A percentile compares a stretch with the other conserved stretches of the same genome.
Evolutionary conservation across 208 protist genomes (phyloP).

Genomic region (Angomonas desouzai): DNA sequence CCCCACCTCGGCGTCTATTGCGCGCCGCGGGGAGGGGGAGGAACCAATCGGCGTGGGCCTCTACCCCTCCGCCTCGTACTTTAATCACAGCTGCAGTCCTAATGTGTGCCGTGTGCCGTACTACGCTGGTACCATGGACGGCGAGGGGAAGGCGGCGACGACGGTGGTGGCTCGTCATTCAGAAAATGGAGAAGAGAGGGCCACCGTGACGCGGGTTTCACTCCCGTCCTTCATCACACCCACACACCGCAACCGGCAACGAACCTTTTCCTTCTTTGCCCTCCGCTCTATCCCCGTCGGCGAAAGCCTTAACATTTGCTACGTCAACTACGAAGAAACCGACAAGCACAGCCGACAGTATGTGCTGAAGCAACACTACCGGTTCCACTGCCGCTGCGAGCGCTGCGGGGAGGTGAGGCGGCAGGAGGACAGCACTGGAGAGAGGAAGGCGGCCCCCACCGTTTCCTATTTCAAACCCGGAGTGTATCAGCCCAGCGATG

Average conservation of each 20-base stretch:
- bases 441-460: too few relatives aligned
- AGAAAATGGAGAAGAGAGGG: too few relatives aligned
- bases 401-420: conserved; percentile 32
- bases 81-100: conserved; percentile 12
- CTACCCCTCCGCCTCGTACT: conserved; percentile 8
- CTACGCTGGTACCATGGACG: too few relatives aligned
- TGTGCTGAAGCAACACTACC: conserved; percentile 44
- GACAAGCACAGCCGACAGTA: conserved; percentile 55
- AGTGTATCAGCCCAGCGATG: not conserved
- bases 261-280: conserved; percentile 56
- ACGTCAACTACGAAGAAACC: conserved; percentile 59
- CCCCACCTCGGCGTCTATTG: too few relatives aligned
- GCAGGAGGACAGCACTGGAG: conserved; percentile 5
- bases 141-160: too few relatives aligned
- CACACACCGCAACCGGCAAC: conserved; percentile 7
- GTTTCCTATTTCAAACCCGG: not conserved
- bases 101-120: conserved; percentile 1
- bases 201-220: too few relatives aligned
- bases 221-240: too few relatives aligned
- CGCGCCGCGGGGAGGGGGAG: not conserved
- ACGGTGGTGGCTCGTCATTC: not conserved
- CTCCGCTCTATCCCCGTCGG: conserved; percentile 37
- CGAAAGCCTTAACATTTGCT: conserved; percentile 70
- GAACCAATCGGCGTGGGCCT: not conserved
- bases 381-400: conserved; percentile 65